Evolutionary conservation across 495 filamentous ascomycete genomes (phyloP).

Genomic region (Xylaria grammica): DNA sequence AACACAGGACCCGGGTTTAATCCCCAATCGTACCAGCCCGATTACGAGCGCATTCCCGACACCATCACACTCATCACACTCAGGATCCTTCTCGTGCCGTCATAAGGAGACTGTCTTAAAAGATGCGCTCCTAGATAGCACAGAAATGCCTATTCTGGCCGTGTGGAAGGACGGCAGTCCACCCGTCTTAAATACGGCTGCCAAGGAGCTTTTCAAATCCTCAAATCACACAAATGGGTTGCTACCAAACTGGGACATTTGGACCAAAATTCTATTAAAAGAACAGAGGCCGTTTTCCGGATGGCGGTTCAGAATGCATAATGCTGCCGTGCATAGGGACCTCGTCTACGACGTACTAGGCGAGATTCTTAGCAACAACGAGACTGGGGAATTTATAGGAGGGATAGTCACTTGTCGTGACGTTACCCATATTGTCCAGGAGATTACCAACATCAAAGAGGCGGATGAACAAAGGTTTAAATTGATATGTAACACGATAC

Average conservation of each 20-base stretch:
- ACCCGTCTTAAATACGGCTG: constrained; percentile 67
- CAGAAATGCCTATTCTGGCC: constrained; percentile 68
- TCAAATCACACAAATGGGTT: constrained; percentile 52
- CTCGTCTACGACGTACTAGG: constrained; percentile 64
- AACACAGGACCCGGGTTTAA: too few species aligned
- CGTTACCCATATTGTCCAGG: constrained; percentile 62
- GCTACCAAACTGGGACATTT: constrained; percentile 59
- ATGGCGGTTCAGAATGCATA: constrained; percentile 64
- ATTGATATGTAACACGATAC: constrained; percentile 72
- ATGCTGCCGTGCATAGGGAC: constrained; percentile 44
- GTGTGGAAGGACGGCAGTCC: constrained; percentile 76
- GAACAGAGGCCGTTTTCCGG: constrained; percentile 60
- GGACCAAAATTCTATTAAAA: constrained; percentile 59
- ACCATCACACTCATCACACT: too few species aligned
- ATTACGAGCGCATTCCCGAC: too few species aligned
- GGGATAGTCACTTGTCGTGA: constrained; percentile 68
- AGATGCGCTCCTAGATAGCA: constrained; percentile 71
- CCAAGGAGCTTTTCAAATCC: constrained; percentile 55
- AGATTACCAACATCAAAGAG: constrained; percentile 64
- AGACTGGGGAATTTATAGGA: constrained; percentile 69
- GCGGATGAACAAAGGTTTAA: constrained; percentile 70
- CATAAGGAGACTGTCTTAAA: constrained; percentile 72
- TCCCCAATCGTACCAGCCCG: too few species aligned
- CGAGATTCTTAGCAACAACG: constrained; percentile 61
- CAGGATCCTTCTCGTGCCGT: constrained; percentile 60